Evolutionary conservation across 2,329 filamentous ascomycete genomes (phyloP), one percentile per base, ranked within the genome.

Genomic region (Alternaria sp.): DNA sequence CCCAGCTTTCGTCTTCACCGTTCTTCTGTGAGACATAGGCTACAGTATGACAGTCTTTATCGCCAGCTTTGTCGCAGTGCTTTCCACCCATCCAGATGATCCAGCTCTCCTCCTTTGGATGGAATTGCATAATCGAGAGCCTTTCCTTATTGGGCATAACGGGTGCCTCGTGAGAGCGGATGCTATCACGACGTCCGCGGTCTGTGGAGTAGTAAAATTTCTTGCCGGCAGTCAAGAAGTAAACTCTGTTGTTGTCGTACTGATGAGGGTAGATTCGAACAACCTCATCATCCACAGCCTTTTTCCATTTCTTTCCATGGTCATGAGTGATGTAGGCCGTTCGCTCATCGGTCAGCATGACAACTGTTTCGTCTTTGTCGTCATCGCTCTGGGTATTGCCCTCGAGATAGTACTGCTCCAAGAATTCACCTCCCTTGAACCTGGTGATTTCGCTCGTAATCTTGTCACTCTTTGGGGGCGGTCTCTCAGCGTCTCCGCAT

Each of bases 221-320:
- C 56, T 89, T 87, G 2, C 83, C 81, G 0, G 82, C 78, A 0
- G 94, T 96, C 28, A 96, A 84, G 80, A 99, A 93, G 78, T 92
- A 99, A 28, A 95, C 91, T 41, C 89, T 86, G 73, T 97, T 93
- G 70, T 91, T 93, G 78, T 92, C 90, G 79, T 93, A 91, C 48
- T 84, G 84, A 74, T 99, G 93, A 24, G 91, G 91, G 57, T 90
- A 86, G 66, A 99, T 92, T 20, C 81, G 83, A 44, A 85, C 81
- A 57, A 98, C 87, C 3, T 88, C 82, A 66, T 94, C 88, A 32
- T 88, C 87, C 58, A 91, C 84, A 3, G 96, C 85, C 44, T 89
- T 88, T 24, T 88, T 82, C 94, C 95, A 99, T 2, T 81, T 89
- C 81, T 96, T 96, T 72, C 95, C 95, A 72, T 97, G 94, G 74